phyloP scores from a whole-genome alignment of 2,329 filamentous ascomycete species.

The Aspergillus ruber region DNA sequence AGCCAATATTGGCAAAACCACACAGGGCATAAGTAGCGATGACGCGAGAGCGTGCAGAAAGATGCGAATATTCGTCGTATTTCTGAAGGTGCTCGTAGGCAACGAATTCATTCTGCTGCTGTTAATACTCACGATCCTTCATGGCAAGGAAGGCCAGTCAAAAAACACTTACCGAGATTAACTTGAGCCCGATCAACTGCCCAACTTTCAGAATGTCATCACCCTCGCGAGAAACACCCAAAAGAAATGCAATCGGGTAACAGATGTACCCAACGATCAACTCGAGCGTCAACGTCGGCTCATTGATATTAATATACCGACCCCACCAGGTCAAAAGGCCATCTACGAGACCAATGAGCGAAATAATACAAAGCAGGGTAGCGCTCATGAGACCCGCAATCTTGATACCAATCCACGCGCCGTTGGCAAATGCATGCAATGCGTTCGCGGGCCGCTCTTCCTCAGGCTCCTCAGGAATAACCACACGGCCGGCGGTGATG shows the following conservation, averaged over 20 bases:
- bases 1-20: slow-evolving; percentile 77
- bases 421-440: slow-evolving; percentile 78
- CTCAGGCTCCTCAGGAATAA: slow-evolving; percentile 73
- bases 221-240: slow-evolving; percentile 63
- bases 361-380: slow-evolving; percentile 77
- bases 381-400: slow-evolving; percentile 77
- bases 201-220: slow-evolving; percentile 65
- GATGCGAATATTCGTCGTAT: slow-evolving; percentile 46
- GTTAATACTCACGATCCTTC: too few species aligned
- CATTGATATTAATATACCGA: slow-evolving; percentile 65
- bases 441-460: slow-evolving; percentile 67
- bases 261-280: slow-evolving; percentile 70
- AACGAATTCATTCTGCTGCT: slow-evolving; percentile 64
- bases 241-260: slow-evolving; percentile 72
- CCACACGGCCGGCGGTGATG: slow-evolving; percentile 71
- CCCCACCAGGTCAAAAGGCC: slow-evolving; percentile 80
- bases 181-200: slow-evolving; percentile 74
- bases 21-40: slow-evolving; percentile 85
- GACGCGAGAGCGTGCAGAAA: slow-evolving; percentile 65
- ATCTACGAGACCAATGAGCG: slow-evolving; percentile 66
- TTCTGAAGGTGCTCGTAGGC: slow-evolving; percentile 58
- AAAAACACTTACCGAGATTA: slow-evolving; percentile 67
- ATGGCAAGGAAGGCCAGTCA: too few species aligned
- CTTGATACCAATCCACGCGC: slow-evolving; percentile 79
- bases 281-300: slow-evolving; percentile 66